phyloP scores from a whole-genome alignment of 23 red algal species.

The Chondrus crispus region DNA sequence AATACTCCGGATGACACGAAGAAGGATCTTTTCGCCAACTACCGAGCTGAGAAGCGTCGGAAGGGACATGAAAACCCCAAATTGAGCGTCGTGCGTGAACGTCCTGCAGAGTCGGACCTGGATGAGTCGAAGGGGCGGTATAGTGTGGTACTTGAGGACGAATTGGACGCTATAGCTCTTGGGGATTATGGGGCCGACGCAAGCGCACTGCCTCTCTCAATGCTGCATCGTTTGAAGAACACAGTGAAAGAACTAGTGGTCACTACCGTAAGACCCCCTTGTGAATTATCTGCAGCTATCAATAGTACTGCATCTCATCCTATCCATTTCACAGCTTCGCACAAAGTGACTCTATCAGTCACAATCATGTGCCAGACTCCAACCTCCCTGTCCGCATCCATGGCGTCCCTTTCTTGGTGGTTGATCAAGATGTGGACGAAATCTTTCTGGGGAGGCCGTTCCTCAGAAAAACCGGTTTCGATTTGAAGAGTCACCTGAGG shows the following conservation, averaged over 20 bases:
- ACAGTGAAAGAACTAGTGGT: too few species aligned
- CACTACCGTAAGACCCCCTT: too few species aligned
- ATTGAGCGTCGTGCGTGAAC: too few species aligned
- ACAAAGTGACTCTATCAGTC: not conserved
- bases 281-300: too few species aligned
- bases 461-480: not conserved
- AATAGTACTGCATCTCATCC: too few species aligned
- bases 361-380: not conserved
- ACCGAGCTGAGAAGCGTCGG: too few species aligned
- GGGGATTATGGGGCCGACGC: not conserved
- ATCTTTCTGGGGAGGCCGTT: not conserved
- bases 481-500: not conserved
- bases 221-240: too few species aligned
- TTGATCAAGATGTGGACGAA: not conserved
- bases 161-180: not conserved
- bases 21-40: too few species aligned
- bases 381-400: slow-evolving; percentile 8
- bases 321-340: not conserved
- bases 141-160: not conserved
- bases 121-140: slow-evolving; percentile 12
- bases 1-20: too few species aligned
- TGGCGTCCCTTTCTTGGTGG: not conserved
- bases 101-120: too few species aligned
- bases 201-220: not conserved
- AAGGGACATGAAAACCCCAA: too few species aligned